These are phyloP conservation scores for Penicillium sp. DNA, from an alignment of 2,329 filamentous ascomycete species.

Conservation along the genomic window DNA sequence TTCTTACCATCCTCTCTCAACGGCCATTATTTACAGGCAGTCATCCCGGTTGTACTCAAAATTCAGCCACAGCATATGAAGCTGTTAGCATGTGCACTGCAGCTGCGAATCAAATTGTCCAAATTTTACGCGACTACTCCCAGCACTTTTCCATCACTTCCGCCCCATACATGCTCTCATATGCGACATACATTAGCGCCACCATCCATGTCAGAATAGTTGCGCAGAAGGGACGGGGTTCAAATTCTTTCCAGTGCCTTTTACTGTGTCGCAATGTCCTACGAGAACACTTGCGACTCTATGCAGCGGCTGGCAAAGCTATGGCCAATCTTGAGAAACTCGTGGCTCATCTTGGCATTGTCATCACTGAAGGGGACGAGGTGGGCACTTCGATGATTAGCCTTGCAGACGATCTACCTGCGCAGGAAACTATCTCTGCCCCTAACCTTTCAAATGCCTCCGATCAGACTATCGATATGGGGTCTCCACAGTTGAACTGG, in stretches of 20 bases:
- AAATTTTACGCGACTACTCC: conserved; percentile 45
- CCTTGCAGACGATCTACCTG: conserved; percentile 1
- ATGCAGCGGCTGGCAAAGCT: conserved; percentile 34
- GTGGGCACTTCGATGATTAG: neutral
- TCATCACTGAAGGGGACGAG: conserved; percentile 8
- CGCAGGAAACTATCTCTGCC: conserved; percentile 7
- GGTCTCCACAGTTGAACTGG: conserved; percentile 24
- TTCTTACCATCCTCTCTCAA: conserved; percentile 52
- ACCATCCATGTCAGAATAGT: conserved; percentile 61
- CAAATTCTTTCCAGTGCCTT: conserved; percentile 37
- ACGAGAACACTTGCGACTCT: conserved; percentile 28
- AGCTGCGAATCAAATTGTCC: conserved; percentile 46
- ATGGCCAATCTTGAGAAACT: conserved; percentile 31
- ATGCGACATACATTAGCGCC: conserved; percentile 62
- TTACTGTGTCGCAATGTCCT: conserved; percentile 31
- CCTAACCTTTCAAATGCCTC: conserved; percentile 7
- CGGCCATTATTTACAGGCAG: conserved; percentile 47
- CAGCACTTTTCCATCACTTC: conserved; percentile 50
- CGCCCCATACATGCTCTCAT: conserved; percentile 57
- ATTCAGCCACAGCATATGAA: conserved; percentile 31
- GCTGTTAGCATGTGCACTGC: conserved; percentile 41
- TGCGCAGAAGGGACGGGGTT: conserved; percentile 33
- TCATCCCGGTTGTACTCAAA: conserved; percentile 20
- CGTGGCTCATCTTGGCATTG: conserved; percentile 28
- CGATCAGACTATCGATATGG: conserved; percentile 16